A percentile compares a stretch with the other conserved stretches of the same genome.
phyloP scores from a whole-genome alignment of 345 rosid genomes.

The Viola odorata region DNA sequence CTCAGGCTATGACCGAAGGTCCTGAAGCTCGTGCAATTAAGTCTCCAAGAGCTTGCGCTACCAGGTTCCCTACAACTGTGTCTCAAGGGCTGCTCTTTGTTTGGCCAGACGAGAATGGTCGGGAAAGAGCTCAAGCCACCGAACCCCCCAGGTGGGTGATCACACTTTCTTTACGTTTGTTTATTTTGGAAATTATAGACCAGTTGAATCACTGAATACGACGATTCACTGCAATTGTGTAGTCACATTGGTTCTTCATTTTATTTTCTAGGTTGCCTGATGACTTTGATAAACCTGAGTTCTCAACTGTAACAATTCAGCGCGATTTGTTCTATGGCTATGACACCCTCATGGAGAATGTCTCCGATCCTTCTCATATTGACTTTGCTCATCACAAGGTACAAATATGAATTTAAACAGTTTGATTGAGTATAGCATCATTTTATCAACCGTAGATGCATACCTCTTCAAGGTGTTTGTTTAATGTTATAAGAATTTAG shows the following conservation, averaged over 20 bases:
- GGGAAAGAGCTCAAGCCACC: slow-evolving; percentile 73
- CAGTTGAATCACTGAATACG: background rate
- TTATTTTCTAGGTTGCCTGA: slow-evolving; percentile 67
- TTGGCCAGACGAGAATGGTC: slow-evolving; percentile 93
- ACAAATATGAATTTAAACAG: background rate
- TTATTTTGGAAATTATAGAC: background rate
- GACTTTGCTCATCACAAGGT: slow-evolving; percentile 99
- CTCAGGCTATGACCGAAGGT: slow-evolving; percentile 81
- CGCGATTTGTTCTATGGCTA: slow-evolving; percentile 89
- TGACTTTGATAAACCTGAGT: slow-evolving; percentile 80
- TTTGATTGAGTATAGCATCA: slow-evolving; percentile 3
- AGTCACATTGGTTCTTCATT: background rate
- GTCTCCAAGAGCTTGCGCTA: slow-evolving; percentile 78
- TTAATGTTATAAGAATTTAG: background rate
- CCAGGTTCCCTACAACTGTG: slow-evolving; percentile 74
- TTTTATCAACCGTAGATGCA: background rate
- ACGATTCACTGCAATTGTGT: background rate
- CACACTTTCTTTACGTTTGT: background rate
- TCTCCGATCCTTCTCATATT: slow-evolving; percentile 96
- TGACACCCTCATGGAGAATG: slow-evolving; percentile 97
- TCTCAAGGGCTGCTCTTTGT: slow-evolving; percentile 97
- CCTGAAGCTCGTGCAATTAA: slow-evolving; percentile 89
- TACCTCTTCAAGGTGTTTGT: background rate
- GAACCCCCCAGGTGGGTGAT: slow-evolving; percentile 57
- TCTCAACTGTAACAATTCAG: slow-evolving; percentile 81